Evolutionary conservation across 108 stramenopile genomes (phyloP).

Genomic region (Nannochloropsis gaditana): DNA sequence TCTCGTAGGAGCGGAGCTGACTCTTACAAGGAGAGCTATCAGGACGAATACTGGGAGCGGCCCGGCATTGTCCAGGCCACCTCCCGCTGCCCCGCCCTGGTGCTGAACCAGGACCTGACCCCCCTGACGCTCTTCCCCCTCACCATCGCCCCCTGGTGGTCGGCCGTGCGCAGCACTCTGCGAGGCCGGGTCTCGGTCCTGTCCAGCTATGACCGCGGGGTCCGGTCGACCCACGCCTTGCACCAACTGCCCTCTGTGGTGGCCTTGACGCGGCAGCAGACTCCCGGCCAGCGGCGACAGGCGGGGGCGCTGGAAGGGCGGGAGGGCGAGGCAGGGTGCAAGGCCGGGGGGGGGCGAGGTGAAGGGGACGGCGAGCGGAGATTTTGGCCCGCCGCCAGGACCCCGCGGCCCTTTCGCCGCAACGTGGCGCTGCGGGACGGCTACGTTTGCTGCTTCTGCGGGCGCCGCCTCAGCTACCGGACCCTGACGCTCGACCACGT

Average conservation of each 20-base stretch:
- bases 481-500: not conserved
- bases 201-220: not conserved
- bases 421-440: not conserved
- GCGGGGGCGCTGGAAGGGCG: not conserved
- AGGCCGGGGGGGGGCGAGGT: not conserved
- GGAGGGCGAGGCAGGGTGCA: not conserved
- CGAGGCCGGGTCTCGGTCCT: not conserved
- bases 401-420: not conserved
- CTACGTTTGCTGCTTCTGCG: not conserved
- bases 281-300: not conserved
- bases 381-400: not conserved
- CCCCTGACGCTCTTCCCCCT: slow-evolving; percentile 1
- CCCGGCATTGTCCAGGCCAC: not conserved
- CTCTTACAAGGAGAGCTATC: not conserved
- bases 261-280: not conserved
- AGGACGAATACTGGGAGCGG: not conserved
- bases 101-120: not conserved
- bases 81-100: not conserved
- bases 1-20: not conserved
- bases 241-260: not conserved
- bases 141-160: slow-evolving; percentile 13
- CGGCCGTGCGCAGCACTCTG: not conserved
- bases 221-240: not conserved
- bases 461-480: not conserved
- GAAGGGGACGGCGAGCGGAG: too few species aligned